phyloP scores from a whole-genome alignment of 2,329 filamentous ascomycete genomes.

The Aspergillus jensenii region DNA sequence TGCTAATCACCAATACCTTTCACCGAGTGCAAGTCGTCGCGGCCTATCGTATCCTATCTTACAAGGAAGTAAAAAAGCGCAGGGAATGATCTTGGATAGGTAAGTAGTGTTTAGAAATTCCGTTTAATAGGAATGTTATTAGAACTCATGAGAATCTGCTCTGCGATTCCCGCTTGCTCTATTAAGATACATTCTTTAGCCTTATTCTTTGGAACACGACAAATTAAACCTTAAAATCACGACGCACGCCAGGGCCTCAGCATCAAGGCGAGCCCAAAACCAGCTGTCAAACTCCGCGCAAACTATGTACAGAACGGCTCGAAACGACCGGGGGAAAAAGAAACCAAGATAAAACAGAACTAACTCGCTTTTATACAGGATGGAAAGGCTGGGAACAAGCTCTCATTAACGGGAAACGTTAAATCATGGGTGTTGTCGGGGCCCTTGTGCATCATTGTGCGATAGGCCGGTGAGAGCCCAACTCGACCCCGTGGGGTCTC shows the following conservation, averaged over 20 bases:
- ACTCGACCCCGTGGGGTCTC: neutral
- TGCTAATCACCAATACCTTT: no score
- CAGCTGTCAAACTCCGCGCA: neutral
- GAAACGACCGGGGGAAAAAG: neutral
- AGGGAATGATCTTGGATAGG: no score
- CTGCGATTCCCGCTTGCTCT: neutral
- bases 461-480: conserved; percentile 8
- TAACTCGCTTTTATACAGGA: conserved; percentile 2
- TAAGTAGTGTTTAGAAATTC: no score
- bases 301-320: neutral
- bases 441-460: neutral
- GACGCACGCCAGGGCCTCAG: neutral
- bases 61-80: no score
- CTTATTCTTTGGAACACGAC: neutral
- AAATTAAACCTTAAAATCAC: neutral
- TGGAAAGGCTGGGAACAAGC: neutral
- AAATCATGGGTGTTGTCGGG: neutral
- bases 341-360: neutral
- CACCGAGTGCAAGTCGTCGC: no score
- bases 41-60: neutral
- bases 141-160: neutral
- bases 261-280: neutral
- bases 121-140: no score
- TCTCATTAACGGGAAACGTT: neutral
- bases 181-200: neutral